A percentile compares a stretch with the other conserved stretches of the same genome.
These are phyloP conservation scores for Cryptococcus wingfieldii DNA, from an alignment of 1,284 basidiomycete species.

Conservation along the genomic window DNA sequence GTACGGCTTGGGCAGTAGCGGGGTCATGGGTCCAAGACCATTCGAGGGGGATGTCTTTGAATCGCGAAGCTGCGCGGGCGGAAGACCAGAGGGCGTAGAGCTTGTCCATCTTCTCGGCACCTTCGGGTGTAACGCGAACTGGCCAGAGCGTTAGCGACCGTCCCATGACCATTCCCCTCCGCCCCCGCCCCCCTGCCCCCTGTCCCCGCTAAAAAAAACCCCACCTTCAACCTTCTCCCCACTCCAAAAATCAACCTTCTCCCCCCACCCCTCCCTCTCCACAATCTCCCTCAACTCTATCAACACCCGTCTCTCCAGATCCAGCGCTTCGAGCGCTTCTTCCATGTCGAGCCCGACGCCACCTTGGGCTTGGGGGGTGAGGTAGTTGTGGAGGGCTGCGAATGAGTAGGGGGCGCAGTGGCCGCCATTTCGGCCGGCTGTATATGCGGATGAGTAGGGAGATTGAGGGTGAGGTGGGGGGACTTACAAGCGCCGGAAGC, in stretches of 20 bases:
- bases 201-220: not conserved
- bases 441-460: not conserved
- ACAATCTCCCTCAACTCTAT: not conserved
- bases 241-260: constrained; percentile 31
- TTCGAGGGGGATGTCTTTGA: constrained; percentile 13
- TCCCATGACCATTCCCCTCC: too few relatives aligned
- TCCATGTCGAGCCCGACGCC: constrained; percentile 45
- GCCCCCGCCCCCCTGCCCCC: too few relatives aligned
- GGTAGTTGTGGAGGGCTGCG: constrained; percentile 13
- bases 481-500: constrained; percentile 35
- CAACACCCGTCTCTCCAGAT: not conserved
- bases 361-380: constrained; percentile 24
- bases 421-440: constrained; percentile 43
- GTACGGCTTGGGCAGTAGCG: constrained; percentile 26
- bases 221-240: constrained; percentile 27
- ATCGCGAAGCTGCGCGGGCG: constrained; percentile 2
- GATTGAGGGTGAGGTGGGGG: too few relatives aligned
- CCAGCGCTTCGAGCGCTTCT: constrained; percentile 40
- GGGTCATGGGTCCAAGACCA: constrained; percentile 27
- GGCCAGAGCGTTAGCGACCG: not conserved
- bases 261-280: constrained; percentile 4
- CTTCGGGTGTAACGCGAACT: constrained; percentile 2
- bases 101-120: constrained; percentile 1
- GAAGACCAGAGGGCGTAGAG: constrained; percentile 6
- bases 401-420: constrained; percentile 35